Evolutionary conservation across 208 protist genomes (phyloP), one percentile per base, ranked within the genome.

Genomic region (Phytomonas francai): DNA sequence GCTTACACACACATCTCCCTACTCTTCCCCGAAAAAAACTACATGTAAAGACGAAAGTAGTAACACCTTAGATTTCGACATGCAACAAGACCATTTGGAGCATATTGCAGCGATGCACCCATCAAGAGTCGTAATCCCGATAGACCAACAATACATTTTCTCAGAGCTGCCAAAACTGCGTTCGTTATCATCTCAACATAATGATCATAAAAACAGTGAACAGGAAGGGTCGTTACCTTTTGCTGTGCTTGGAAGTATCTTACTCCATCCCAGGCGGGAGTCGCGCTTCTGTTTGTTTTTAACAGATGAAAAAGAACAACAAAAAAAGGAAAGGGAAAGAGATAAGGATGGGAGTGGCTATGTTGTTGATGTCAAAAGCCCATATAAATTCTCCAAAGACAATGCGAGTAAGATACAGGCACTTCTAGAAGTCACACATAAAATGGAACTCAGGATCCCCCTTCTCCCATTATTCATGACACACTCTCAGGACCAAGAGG

Each of bases 381-480:
- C 19, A 4, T 19, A 25, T 16, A 25, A 9, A 6, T 69, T 67
- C 33, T 73, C 65, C 59, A 59, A 66, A 8, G 58, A 29, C 33
- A 63, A 60, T 25, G 49, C 67, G 25, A 54, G 58, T 6, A 66
- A 59, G 9, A 31, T 77, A 30, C 64, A 64, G 4, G 39, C 72
- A 28, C 63, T 69, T 19, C 45, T 72, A 4, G 30, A 45, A 22
- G 33, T 60, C 30, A 30, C 31, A 22, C 45, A 27, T 27, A 65
- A 51, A n/a, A 74, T 84, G 63, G 32, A 45, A 6, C 63, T 84
- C 30, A 49, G 63, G 1, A 49, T 91, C 22, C 87, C 87, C 14
- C 60, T 93, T 12, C 68, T 88, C 32, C 87, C 87, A 12, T 54
- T 88, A 28, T 79, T 89, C 59, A 74, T 83, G 63, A 84, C 79